Base-by-base conservation (phyloP, 2,329 filamentous ascomycete species). In the Aureobasidium sp. region DNA sequence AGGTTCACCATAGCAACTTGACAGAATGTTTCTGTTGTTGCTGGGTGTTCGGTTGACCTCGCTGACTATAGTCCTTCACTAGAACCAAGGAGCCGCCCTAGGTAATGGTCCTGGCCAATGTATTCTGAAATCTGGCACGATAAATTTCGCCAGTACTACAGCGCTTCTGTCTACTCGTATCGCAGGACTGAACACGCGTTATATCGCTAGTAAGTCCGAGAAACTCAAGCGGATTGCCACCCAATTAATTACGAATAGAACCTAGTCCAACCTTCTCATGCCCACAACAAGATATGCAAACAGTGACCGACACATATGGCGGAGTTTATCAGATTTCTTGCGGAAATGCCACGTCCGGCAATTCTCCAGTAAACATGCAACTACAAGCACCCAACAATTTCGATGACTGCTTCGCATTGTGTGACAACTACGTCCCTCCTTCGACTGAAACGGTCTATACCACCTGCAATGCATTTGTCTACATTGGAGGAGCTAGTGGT, bases 351-450 rank as follows among this genome's bases (percentile, higher is more conserved):
- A 59, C 32, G 4, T 47, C 12, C 2, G 50, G 47, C 32, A 48
- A 10, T 9, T 34, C 32, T 7, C 32, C 32, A 1, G 1, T 9
- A 0, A 3, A 1, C 7, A 34, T 34, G 32, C 7, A 9, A 34
- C 6, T 2, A 3, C 34, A 37, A 27, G 52, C 53, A 3, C 3
- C 51, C 5, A 60, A 59, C 10, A 48, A 44, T n/a, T 56, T 59
- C n/a, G 60, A 63, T 27, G 61, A 63, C 20, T 66, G 65, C 20
- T 63, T 65, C 36, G 44, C 44, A 24, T 47, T 51, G 4, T 65
- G 63, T 36, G 56, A 63, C 32, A 48, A 32, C 27, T 47, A 24
- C 9, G n/a, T 32, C 9, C 26, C 48, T 7, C 3, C 47, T 34
- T 3, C 17, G 8, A 10, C 48, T 2, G 6, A 24, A 3, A 29